Evolutionary conservation across 1,284 basidiomycete genomes (phyloP).

Genomic region (Microbotryomycetes sp.): DNA sequence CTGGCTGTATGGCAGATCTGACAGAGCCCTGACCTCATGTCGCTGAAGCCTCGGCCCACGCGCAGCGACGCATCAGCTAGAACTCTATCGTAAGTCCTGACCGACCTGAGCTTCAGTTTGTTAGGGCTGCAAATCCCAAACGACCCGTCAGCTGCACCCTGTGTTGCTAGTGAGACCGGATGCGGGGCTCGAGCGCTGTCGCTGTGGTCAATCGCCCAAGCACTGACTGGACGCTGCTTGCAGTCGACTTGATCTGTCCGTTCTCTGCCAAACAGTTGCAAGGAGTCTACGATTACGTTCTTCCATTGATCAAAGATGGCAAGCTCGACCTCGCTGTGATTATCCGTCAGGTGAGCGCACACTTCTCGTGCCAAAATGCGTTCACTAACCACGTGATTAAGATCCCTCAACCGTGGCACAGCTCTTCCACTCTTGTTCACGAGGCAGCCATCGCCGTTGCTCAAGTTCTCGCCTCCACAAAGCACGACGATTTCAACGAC

Average conservation of each 20-base stretch:
- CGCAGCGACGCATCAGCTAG: neutral
- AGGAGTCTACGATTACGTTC: conserved; percentile 38
- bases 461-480: conserved; percentile 30
- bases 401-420: conserved; percentile 33
- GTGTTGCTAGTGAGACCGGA: too few relatives aligned
- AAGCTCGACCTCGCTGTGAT: conserved; percentile 38
- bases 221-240: too few relatives aligned
- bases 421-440: conserved; percentile 38
- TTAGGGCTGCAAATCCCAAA: too few relatives aligned
- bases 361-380: conserved; percentile 1
- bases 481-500: conserved; percentile 34
- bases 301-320: conserved; percentile 38
- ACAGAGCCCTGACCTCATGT: neutral
- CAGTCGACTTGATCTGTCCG: conserved; percentile 36
- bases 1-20: neutral
- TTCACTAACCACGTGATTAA: neutral
- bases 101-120: too few relatives aligned
- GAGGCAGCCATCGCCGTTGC: conserved; percentile 41
- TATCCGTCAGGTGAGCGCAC: conserved; percentile 34
- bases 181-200: too few relatives aligned
- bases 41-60: neutral
- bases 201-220: too few relatives aligned
- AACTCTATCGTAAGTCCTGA: neutral
- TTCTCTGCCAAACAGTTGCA: conserved; percentile 41
- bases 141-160: too few relatives aligned